Evolutionary conservation across 192 early-diverging fungal species (phyloP), one percentile per base, ranked within the genome.

Genomic region (Backusella tarrabulga): DNA sequence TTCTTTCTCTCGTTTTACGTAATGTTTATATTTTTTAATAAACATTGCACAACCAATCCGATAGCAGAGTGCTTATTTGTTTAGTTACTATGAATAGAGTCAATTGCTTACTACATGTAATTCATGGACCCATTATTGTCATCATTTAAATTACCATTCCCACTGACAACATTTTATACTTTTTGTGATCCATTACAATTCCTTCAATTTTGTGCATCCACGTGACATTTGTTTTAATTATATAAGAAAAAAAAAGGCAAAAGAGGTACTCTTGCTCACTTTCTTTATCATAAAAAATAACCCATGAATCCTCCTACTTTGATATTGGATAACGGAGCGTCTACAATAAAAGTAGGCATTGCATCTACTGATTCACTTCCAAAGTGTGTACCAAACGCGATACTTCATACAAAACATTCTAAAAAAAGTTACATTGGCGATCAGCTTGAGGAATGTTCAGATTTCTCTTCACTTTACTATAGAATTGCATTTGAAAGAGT

Each of bases 401-500:
- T 86, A 80, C 86, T 83, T 73, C 90, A 85, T 73, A 89, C 85
- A 72, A 90, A 82, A 76, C 87, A 72, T 11, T 88, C 87, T 60
- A 83, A 83, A 72, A 81, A 78, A 54, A 80, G 81, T 1, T 92
- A 88, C 77, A 84, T 95, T 68, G 94, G 87, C 12, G 94, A 95
- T 77, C 87, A 93, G 68, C 77, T 94, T 8, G 82, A 84, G 50
- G 74, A 79, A 11, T 90, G 87, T 80, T 81, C 80, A 42, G 93
- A 94, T 76, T 90, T 90, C 50, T 93, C 94, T 0, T 90, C 92
- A 11, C 80, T 95, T 8, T 91, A 89, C 69, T 91, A 92, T 80
- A 84, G 92, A 46, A 80, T 92, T 11, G 89, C 94, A 1, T 95
- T 95, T 78, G 95, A 97, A 80, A 93, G 90, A 84, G 90, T 90